A percentile compares a stretch with the other conserved stretches of the same genome.
These are phyloP conservation scores for Phytophthora tubulina DNA, from an alignment of 352 stramenopile genomes.

Conservation along the genomic window DNA sequence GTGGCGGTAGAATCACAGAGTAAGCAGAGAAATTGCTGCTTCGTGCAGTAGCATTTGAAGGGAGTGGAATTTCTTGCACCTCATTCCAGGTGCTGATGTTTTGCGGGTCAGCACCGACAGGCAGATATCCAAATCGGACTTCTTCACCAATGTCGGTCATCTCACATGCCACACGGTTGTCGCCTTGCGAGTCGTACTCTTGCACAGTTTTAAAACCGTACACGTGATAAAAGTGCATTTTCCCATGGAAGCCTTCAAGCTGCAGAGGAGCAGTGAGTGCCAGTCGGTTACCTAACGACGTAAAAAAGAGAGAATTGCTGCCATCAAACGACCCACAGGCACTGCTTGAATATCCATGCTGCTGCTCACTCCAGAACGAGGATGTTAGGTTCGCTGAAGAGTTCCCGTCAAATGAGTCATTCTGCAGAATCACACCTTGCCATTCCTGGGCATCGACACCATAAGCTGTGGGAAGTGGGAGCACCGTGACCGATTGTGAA, in stretches of 20 bases:
- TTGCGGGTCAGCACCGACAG: constrained; percentile 29
- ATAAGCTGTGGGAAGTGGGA: constrained; percentile 50
- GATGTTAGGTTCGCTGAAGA: constrained; percentile 28
- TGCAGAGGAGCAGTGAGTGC: constrained; percentile 56
- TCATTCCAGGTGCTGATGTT: constrained; percentile 62
- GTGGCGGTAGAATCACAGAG: constrained; percentile 47
- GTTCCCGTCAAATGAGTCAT: constrained; percentile 67
- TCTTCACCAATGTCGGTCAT: constrained; percentile 57
- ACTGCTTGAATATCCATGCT: constrained; percentile 66
- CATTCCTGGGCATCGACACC: constrained; percentile 47
- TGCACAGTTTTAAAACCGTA: constrained; percentile 60
- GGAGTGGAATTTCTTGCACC: constrained; percentile 49
- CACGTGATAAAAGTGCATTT: constrained; percentile 72
- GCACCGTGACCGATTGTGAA: constrained; percentile 43
- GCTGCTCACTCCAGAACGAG: constrained; percentile 60
- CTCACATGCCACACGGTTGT: constrained; percentile 74
- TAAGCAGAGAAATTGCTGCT: constrained; percentile 24
- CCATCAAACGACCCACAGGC: constrained; percentile 60
- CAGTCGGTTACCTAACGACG: constrained; percentile 58
- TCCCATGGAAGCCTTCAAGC: constrained; percentile 63
- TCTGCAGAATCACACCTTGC: constrained; percentile 59
- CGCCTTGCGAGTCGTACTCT: constrained; percentile 56
- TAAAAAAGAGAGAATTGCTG: constrained; percentile 68
- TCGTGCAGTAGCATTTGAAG: neutral
- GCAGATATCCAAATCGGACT: constrained; percentile 61